A percentile compares a stretch with the other conserved stretches of the same genome.
Conservation (phyloP, 257 asterid species). For the Penstemon newberryi region DNA sequence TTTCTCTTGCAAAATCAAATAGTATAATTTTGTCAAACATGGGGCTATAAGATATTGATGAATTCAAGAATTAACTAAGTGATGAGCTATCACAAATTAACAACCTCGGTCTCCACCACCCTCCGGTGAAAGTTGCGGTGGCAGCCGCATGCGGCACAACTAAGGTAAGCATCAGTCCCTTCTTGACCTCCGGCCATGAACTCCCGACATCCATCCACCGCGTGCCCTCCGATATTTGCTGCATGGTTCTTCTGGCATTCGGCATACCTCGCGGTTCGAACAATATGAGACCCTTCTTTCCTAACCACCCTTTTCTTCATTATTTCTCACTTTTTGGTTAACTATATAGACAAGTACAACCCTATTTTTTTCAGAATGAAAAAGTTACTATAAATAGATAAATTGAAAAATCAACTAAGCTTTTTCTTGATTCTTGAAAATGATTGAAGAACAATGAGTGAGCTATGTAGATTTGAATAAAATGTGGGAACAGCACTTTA, state of each 20-base stretch:
- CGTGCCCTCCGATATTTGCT: constrained; percentile 60
- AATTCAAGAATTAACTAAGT: constrained; percentile 5
- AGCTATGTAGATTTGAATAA: no score
- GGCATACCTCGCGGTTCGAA: constrained; percentile 42
- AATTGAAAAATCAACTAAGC: no score
- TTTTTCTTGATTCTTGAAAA: not conserved
- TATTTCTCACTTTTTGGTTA: not conserved
- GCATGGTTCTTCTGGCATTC: constrained; percentile 71
- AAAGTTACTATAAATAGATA: not conserved
- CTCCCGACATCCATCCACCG: constrained; percentile 70
- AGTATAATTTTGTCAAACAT: not conserved
- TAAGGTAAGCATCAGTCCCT: constrained; percentile 46
- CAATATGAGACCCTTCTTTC: constrained; percentile 26
- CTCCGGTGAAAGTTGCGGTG: constrained; percentile 39
- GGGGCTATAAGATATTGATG: no score
- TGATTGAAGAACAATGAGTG: not conserved
- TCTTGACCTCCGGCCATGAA: constrained; percentile 65
- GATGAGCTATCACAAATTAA: constrained; percentile 34
- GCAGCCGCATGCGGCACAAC: constrained; percentile 53
- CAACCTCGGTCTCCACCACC: constrained; percentile 47
- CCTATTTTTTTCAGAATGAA: no score
- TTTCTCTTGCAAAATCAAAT: not conserved
- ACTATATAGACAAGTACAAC: no score
- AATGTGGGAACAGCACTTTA: constrained; percentile 1
- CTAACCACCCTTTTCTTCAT: constrained; percentile 51